Base-by-base conservation (phyloP, 2,329 filamentous ascomycete genomes). In the Hypoxylon sp. region DNA sequence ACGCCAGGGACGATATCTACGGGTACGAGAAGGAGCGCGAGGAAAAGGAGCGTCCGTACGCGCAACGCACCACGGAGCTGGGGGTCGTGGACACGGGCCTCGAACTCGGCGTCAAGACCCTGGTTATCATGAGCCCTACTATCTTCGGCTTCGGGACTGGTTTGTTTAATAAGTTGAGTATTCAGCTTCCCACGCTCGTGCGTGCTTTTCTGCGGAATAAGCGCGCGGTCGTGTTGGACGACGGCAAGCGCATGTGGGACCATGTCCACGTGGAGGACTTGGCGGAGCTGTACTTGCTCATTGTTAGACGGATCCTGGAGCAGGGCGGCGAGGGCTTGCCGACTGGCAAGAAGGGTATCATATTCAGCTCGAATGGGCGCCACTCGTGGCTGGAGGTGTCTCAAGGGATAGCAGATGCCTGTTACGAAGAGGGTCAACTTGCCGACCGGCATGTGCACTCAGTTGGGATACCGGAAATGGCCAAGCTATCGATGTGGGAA, bases 101-200 rank as follows among this genome's bases (percentile, higher is more conserved):
- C 14, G 74, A 78, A 17, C 48, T 78, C 0, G 78, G 80, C 2
- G 80, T 88, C 1, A 80, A 81, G 62, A 83, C 84, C 0, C 76
- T 82, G 48, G 78, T 85, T 51, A 76, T 87, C 48, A 84, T 83
- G 79, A 77, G 80, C 0, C 83, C 83, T 0, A 79, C 80, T 3
- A 83, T 87, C 51, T 87, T 82, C 70, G 85, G 85, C 17, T 62
- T 70, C 0, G 83, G 83, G 5, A 78, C 75, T 0, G 84, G 83
- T 0, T 70, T 78, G 0, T 85, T 83, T 71, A 81, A 84, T 39
- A 75, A 66, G 8, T 66, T 70, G 0, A 80, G 80, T 13, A 77
- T 81, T 24, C 81, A 84, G 67, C 76, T 84, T 17, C 80, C 81
- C 10, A 5, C 51, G 3, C 55, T 48, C 26, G 39, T 71, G 6